Evolutionary conservation across 2,329 filamentous ascomycete species (phyloP).

Genomic region (Exophiala phaeomuriformis): DNA sequence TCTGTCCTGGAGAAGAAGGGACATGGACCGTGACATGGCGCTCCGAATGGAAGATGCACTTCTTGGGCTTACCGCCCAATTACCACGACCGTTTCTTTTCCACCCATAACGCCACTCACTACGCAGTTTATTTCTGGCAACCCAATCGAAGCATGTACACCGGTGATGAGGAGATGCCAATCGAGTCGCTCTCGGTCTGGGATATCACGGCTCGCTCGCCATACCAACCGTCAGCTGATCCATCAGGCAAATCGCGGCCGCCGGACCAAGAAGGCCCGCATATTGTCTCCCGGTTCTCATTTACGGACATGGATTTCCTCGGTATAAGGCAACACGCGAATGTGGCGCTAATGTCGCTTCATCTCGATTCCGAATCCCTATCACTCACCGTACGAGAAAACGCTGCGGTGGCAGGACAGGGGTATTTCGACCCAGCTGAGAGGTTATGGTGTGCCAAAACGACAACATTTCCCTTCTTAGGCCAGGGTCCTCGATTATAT

Average conservation of each 20-base stretch:
- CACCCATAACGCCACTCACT: conserved; percentile 52
- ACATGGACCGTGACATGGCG: conserved; percentile 41
- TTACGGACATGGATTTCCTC: conserved; percentile 47
- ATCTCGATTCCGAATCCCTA: conserved; percentile 43
- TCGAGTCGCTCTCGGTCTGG: conserved; percentile 55
- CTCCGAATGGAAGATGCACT: conserved; percentile 56
- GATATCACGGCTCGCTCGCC: conserved; percentile 47
- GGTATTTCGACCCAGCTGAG: conserved; percentile 36
- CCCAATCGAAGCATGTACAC: conserved; percentile 49
- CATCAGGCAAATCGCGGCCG: conserved; percentile 35
- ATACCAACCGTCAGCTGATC: conserved; percentile 48
- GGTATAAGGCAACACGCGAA: conserved; percentile 47
- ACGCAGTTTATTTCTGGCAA: conserved; percentile 57
- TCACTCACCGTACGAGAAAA: conserved; percentile 53
- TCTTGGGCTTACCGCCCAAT: conserved; percentile 49
- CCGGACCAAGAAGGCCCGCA: conserved; percentile 36
- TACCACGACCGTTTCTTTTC: conserved; percentile 57
- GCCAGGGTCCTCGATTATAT: conserved; percentile 47
- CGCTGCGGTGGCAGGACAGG: conserved; percentile 43
- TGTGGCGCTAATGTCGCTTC: conserved; percentile 46
- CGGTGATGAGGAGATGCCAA: conserved; percentile 48
- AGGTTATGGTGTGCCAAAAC: conserved; percentile 41
- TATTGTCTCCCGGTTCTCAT: conserved; percentile 46
- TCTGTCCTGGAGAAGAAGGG: conserved; percentile 28
- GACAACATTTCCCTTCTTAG: conserved; percentile 49